These are phyloP conservation scores for Fusarium hostae DNA, from an alignment of 2,329 filamentous ascomycete genomes.

Conservation along the genomic window DNA sequence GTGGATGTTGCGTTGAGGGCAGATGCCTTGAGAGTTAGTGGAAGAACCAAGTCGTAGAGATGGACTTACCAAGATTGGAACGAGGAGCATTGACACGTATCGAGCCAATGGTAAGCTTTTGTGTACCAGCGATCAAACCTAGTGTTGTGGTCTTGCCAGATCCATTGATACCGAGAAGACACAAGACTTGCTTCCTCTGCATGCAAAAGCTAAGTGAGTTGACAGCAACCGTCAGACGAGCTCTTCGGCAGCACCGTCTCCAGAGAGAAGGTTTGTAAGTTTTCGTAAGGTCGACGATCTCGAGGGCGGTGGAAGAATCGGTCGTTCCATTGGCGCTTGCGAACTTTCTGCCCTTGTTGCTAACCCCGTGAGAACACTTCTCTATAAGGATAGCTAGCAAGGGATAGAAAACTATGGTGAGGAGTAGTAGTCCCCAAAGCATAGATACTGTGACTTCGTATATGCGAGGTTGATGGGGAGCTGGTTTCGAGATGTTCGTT, in stretches of 20 bases:
- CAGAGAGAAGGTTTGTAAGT: background rate
- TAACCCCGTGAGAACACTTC: background rate
- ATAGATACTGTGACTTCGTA: background rate
- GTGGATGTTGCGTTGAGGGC: slow-evolving; percentile 17
- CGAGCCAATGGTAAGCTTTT: slow-evolving; percentile 42
- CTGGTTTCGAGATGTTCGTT: background rate
- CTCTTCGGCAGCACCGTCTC: background rate
- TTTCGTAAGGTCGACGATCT: background rate
- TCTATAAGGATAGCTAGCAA: background rate
- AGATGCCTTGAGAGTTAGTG: background rate
- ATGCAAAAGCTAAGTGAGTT: background rate
- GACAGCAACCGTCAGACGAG: background rate
- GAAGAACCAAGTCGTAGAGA: slow-evolving; percentile 10
- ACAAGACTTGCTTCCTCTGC: slow-evolving; percentile 61
- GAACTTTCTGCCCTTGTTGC: background rate
- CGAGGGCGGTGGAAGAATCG: background rate
- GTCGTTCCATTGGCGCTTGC: background rate
- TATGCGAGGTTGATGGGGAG: background rate
- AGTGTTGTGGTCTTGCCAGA: slow-evolving; percentile 86
- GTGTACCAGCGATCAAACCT: slow-evolving; percentile 81
- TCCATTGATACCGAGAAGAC: slow-evolving; percentile 86
- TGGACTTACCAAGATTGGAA: background rate
- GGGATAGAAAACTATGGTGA: background rate
- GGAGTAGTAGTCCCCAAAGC: background rate
- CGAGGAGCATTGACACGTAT: background rate